Evolutionary conservation across 2,329 filamentous ascomycete species (phyloP).

Genomic region (Botrytis galanthina): DNA sequence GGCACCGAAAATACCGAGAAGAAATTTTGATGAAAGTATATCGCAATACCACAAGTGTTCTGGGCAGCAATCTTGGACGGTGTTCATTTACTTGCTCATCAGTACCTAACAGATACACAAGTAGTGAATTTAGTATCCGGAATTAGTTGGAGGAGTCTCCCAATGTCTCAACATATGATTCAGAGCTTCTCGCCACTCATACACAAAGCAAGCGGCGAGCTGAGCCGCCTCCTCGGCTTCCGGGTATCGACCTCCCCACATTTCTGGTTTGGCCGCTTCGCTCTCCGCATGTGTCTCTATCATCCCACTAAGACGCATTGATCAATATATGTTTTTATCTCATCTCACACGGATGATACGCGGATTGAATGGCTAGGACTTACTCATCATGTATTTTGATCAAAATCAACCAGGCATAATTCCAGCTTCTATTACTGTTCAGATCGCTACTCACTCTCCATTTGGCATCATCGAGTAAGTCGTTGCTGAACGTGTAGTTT

Average conservation of each 20-base stretch:
- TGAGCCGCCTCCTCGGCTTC: slow-evolving; percentile 54
- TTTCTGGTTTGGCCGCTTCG: slow-evolving; percentile 61
- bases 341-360: background rate
- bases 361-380: slow-evolving; percentile 36
- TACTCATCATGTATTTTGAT: slow-evolving; percentile 65
- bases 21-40: background rate
- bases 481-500: slow-evolving; percentile 65
- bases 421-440: slow-evolving; percentile 69
- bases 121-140: slow-evolving; percentile 45
- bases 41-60: background rate
- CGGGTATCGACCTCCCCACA: slow-evolving; percentile 65
- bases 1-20: background rate
- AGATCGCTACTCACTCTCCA: slow-evolving; percentile 62
- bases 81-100: too few species aligned
- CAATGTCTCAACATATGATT: slow-evolving; percentile 68
- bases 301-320: slow-evolving; percentile 48
- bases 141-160: slow-evolving; percentile 59
- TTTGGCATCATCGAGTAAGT: slow-evolving; percentile 64
- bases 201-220: slow-evolving; percentile 60
- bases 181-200: slow-evolving; percentile 66
- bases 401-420: slow-evolving; percentile 70
- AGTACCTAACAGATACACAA: background rate
- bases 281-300: slow-evolving; percentile 58
- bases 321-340: background rate
- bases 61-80: fast-evolving